Conservation (phyloP, 169 alveolate genomes). For the Amoebophrya sp. region DNA sequence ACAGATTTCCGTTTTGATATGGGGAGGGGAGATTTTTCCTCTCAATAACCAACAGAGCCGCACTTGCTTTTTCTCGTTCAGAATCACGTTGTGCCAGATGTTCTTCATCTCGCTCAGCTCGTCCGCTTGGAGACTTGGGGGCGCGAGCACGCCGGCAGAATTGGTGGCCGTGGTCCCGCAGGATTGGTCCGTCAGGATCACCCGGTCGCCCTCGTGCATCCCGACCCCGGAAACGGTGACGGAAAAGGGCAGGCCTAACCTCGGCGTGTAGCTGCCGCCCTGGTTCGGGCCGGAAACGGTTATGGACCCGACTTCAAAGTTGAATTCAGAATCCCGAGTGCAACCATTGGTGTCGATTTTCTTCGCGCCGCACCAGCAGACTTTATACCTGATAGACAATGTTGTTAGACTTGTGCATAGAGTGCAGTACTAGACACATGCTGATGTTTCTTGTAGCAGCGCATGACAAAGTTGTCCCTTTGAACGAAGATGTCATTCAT, state of each 20-base stretch:
- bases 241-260: neutral
- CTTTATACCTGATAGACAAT: neutral
- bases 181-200: neutral
- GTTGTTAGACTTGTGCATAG: no score
- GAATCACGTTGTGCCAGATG: constrained; percentile 8
- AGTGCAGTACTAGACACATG: no score
- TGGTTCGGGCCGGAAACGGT: neutral
- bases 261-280: neutral
- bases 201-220: constrained; percentile 11
- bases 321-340: neutral
- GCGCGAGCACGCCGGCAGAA: neutral
- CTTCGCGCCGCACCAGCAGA: neutral
- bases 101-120: neutral
- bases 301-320: neutral
- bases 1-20: no score
- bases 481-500: no score
- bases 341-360: neutral
- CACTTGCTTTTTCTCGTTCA: neutral
- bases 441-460: no score
- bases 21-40: no score
- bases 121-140: neutral
- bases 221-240: neutral
- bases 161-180: neutral
- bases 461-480: no score
- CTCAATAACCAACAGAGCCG: neutral